These are phyloP conservation scores for Tetrastigma voinierianum DNA, from an alignment of 164 flowering plant species.

Conservation along the genomic window DNA sequence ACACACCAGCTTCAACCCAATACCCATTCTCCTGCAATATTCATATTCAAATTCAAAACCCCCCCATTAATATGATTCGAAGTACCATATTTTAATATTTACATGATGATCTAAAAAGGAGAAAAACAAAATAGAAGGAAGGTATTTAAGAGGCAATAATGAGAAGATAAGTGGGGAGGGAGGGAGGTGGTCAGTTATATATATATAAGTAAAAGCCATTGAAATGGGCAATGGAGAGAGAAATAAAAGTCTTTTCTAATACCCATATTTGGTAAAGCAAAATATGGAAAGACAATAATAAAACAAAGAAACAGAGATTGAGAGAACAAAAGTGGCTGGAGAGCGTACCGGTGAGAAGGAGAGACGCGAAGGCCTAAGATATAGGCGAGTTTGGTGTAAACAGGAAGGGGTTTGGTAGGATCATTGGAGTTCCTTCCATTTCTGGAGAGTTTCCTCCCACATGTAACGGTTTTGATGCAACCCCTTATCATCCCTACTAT, in stretches of 20 bases:
- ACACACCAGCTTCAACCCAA: constrained; percentile 64
- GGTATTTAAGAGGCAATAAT: no score
- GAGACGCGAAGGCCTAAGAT: constrained; percentile 95
- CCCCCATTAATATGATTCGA: neutral
- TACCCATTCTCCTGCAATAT: constrained; percentile 77
- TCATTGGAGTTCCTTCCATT: constrained; percentile 20
- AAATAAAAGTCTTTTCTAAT: neutral
- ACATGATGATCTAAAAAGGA: no score
- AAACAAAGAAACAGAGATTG: neutral
- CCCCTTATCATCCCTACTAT: constrained; percentile 90
- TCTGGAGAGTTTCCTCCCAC: constrained; percentile 61
- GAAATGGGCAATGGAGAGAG: neutral
- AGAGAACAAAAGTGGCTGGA: no score
- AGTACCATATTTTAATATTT: no score
- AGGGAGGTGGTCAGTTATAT: no score
- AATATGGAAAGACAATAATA: neutral
- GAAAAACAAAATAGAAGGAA: no score
- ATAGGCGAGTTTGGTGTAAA: constrained; percentile 83
- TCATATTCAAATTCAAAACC: no score
- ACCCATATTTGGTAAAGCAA: constrained; percentile 6
- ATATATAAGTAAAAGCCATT: no score
- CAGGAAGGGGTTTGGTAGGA: constrained; percentile 36
- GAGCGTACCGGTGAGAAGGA: constrained; percentile 69
- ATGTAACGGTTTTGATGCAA: constrained; percentile 92
- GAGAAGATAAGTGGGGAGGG: no score